Evolutionary conservation across 2,329 filamentous ascomycete species (phyloP).

Genomic region (Monosporascus cannonballus): DNA sequence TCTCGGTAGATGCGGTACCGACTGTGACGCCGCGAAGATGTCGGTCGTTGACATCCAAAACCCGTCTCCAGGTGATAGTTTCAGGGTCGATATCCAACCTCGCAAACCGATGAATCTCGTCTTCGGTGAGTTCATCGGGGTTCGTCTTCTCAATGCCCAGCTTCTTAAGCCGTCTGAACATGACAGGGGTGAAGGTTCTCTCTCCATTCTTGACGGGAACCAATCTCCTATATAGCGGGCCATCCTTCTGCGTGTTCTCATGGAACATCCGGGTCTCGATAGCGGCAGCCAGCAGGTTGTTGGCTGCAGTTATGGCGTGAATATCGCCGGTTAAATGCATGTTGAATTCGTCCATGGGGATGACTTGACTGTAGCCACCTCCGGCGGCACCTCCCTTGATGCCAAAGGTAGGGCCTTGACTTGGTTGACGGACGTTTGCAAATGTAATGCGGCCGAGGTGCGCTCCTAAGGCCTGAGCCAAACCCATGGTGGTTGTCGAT

Average conservation of each 20-base stretch:
- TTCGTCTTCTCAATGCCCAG: constrained; percentile 93
- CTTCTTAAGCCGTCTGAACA: constrained; percentile 92
- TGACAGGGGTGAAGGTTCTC: constrained; percentile 78
- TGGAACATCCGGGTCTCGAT: constrained; percentile 99
- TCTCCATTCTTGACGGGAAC: constrained; percentile 88
- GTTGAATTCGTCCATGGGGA: constrained; percentile 99
- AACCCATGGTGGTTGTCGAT: constrained; percentile 93
- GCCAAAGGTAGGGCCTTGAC: constrained; percentile 94
- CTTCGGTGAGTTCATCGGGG: constrained; percentile 81
- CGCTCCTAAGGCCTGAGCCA: constrained; percentile 86
- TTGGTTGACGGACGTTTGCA: constrained; percentile 94
- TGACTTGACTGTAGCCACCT: constrained; percentile 97
- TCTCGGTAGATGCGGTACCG: constrained; percentile 84
- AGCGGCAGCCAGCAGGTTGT: constrained; percentile 92
- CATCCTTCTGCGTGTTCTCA: constrained; percentile 91
- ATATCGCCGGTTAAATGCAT: constrained; percentile 96
- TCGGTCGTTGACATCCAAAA: constrained; percentile 94
- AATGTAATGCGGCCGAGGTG: constrained; percentile 85
- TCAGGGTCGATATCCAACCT: constrained; percentile 92
- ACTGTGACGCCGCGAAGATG: constrained; percentile 86
- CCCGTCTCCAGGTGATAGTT: constrained; percentile 94
- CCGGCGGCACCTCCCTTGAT: constrained; percentile 98
- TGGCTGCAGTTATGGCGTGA: constrained; percentile 92
- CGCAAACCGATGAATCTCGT: constrained; percentile 85
- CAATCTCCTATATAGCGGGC: constrained; percentile 76